These are phyloP conservation scores for Candida sp. DNA, from an alignment of 1,139 yeast genomes.

Conservation along the genomic window DNA sequence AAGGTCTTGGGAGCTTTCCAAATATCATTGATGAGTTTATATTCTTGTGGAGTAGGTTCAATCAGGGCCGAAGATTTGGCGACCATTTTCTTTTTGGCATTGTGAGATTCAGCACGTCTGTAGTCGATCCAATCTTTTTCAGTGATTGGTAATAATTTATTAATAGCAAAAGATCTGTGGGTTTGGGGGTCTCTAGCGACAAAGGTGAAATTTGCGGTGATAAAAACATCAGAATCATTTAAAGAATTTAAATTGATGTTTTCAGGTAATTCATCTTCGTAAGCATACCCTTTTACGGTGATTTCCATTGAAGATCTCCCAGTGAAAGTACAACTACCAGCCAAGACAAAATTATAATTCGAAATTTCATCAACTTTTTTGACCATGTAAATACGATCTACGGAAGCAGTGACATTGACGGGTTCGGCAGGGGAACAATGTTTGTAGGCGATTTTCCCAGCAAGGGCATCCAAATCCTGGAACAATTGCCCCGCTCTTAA, in stretches of 20 bases:
- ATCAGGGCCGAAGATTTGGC: constrained; percentile 61
- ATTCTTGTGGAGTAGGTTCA: constrained; percentile 73
- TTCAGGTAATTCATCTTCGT: constrained; percentile 47
- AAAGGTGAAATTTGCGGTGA: constrained; percentile 90
- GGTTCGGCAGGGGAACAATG: constrained; percentile 93
- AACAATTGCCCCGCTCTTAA: constrained; percentile 88
- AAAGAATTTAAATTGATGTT: constrained; percentile 44
- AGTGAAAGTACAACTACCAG: constrained; percentile 92
- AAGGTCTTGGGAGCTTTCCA: constrained; percentile 60
- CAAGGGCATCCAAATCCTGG: constrained; percentile 87
- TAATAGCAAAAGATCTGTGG: constrained; percentile 82
- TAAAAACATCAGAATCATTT: constrained; percentile 48
- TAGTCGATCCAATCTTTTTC: constrained; percentile 80
- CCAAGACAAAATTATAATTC: constrained; percentile 72
- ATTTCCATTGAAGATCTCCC: constrained; percentile 96
- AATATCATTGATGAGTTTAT: constrained; percentile 69
- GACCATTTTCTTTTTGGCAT: constrained; percentile 75
- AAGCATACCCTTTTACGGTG: constrained; percentile 82
- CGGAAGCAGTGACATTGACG: constrained; percentile 91
- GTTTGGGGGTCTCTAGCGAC: constrained; percentile 93
- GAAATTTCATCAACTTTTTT: constrained; percentile 78
- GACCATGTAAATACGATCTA: constrained; percentile 86
- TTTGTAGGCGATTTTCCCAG: constrained; percentile 82
- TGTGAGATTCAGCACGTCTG: constrained; percentile 85
- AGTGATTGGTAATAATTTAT: constrained; percentile 69